A percentile compares a stretch with the other conserved stretches of the same genome.
These are phyloP conservation scores for Leishmania major DNA, from an alignment of 208 protist species.

Conservation along the genomic window DNA sequence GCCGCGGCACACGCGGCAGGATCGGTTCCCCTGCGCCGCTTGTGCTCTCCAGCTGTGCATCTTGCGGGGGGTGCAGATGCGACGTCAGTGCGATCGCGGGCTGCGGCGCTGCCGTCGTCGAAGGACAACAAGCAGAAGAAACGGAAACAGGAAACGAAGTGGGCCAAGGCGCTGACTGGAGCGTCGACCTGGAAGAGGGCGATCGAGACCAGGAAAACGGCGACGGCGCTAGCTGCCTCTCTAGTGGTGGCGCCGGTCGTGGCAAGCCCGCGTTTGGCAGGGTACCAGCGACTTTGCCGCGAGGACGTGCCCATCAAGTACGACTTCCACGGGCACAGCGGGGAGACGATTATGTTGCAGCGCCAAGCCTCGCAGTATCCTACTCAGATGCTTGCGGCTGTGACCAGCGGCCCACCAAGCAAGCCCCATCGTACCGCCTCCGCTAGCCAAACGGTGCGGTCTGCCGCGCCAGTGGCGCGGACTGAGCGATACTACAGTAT, in stretches of 20 bases:
- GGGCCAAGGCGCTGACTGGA: not conserved
- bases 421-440: conserved; percentile 10
- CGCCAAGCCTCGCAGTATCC: conserved; percentile 15
- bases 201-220: not conserved
- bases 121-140: conserved; percentile 1
- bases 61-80: not conserved
- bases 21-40: conserved; percentile 11
- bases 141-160: not conserved
- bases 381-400: not conserved
- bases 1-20: not conserved
- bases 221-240: not conserved
- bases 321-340: conserved; percentile 13
- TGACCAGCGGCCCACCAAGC: not conserved
- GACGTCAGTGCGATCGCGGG: not conserved
- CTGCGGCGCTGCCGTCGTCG: not conserved
- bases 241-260: not conserved
- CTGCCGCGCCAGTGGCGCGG: not conserved
- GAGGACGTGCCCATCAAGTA: conserved; percentile 6
- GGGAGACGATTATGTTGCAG: conserved; percentile 19
- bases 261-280: not conserved
- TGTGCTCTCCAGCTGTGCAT: conserved; percentile 29
- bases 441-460: not conserved
- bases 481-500: not conserved
- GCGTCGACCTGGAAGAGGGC: not conserved
- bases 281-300: conserved; percentile 21